Evolutionary conservation across 1,139 yeast species (phyloP), one percentile per base, ranked within the genome.

Genomic region (Eremothecium sinecaudum): DNA sequence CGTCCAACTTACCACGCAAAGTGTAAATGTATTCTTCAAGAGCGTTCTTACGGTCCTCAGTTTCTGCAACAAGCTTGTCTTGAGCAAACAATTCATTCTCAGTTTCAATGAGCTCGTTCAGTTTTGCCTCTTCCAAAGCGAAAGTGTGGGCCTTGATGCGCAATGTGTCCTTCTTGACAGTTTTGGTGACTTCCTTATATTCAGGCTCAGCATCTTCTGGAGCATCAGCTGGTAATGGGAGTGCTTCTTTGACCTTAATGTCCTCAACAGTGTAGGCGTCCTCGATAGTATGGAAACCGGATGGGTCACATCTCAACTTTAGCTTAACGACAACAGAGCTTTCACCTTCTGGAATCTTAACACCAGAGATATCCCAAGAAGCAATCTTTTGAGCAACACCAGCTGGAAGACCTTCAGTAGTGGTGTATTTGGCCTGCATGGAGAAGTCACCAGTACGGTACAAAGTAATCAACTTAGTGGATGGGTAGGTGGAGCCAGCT

Each of bases 21-120:
- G 84, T 94, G 69, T 90, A 90, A 57, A 92, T 90, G 74, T 90
- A 90, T 71, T 90, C 98, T 71, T 90, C 98, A 46, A 92, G 74
- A 48, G 95, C 92, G 63, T 90, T 90, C 82, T 90, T 90, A 66
- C 87, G 84, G 69, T 90, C 97, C 71, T 90, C 98, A 48, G 98
- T 92, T 69, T 90, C 97, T 50, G 94, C 94, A 48, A 90, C 96
- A 53, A 90, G 77, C 70, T 86, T 90, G 67, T 92, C 99, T 59
- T 79, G 87, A 60, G 84, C 74, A 46, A 75, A 71, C 78, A 90
- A 67, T 59, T 81, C 71, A 57, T 76, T 75, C 70, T 90, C 98
- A 63, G 69, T 68, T 71, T 90, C 97, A 45, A 81, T 69, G 51
- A 69, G 71, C 38, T 63, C 63, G 53, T 76, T 69, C 62, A 84